These are phyloP conservation scores for Yamadazyma kanchanaburiensis DNA, from an alignment of 1,139 yeast species.

Conservation along the genomic window DNA sequence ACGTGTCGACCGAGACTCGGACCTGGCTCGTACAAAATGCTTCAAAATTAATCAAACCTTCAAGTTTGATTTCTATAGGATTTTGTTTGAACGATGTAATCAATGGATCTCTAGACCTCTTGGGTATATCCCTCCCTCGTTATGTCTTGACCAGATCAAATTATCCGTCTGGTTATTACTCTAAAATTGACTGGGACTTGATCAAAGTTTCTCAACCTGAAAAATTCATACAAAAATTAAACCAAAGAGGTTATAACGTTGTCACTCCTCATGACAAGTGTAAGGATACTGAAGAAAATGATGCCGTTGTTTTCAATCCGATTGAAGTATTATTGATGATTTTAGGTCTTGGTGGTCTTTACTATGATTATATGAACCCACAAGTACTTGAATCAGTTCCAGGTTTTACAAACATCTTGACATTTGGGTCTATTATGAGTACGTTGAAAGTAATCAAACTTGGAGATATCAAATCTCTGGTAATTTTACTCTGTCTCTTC, in stretches of 20 bases:
- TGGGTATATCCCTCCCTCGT: neutral
- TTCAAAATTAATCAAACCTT: neutral
- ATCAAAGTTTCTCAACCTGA: slow-evolving; percentile 13
- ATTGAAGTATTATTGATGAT: too few species aligned
- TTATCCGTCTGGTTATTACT: slow-evolving; percentile 8
- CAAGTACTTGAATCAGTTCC: too few species aligned
- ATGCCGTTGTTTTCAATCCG: too few species aligned
- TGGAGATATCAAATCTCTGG: slow-evolving; percentile 27
- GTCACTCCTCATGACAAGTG: slow-evolving; percentile 1
- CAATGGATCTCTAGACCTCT: neutral
- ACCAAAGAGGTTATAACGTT: slow-evolving; percentile 8
- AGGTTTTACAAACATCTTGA: too few species aligned
- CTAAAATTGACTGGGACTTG: slow-evolving; percentile 13
- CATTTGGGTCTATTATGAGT: too few species aligned
- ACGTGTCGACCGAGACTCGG: neutral
- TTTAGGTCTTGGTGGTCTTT: too few species aligned
- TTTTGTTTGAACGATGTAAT: neutral
- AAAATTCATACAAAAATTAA: slow-evolving; percentile 10
- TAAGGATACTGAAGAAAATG: too few species aligned
- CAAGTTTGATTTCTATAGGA: neutral
- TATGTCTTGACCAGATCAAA: slow-evolving; percentile 1
- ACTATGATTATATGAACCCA: too few species aligned
- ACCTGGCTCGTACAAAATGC: neutral
- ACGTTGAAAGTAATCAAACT: too few species aligned
- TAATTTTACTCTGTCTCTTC: slow-evolving; percentile 43